Conservation (phyloP, 2,329 filamentous ascomycete species). For the Aureobasidium sp. region DNA sequence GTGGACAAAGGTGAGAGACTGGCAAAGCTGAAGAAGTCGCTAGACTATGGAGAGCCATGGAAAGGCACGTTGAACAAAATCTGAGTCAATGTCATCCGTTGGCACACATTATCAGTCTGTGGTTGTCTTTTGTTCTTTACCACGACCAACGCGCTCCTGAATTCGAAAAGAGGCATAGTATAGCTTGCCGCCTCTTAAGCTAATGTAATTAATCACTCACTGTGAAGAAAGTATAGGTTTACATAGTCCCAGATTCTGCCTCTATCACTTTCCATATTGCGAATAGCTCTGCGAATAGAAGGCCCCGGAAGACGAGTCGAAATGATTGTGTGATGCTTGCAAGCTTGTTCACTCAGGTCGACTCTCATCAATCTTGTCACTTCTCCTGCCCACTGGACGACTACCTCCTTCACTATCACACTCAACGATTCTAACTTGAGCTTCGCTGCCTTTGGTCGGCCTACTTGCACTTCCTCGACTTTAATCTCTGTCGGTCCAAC, state of each 20-base stretch:
- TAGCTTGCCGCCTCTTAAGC: not conserved
- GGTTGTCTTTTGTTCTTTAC: not conserved
- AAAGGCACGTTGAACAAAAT: not conserved
- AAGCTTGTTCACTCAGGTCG: not conserved
- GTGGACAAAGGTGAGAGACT: conserved; percentile 30
- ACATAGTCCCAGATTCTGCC: not conserved
- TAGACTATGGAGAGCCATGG: conserved; percentile 8
- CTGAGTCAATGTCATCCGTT: not conserved
- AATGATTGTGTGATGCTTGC: not conserved
- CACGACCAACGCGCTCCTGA: not conserved
- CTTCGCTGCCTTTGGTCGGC: not conserved
- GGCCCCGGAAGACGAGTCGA: not conserved
- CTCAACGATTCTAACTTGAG: not conserved
- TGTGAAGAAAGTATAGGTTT: not conserved
- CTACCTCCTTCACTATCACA: not conserved
- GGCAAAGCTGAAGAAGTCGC: conserved; percentile 20
- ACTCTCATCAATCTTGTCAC: not conserved
- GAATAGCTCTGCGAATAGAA: not conserved
- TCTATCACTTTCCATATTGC: not conserved
- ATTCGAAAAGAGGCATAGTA: not conserved
- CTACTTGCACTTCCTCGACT: not conserved
- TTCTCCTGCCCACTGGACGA: not conserved
- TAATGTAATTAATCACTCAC: not conserved
- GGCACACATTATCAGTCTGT: not conserved
- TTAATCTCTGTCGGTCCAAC: not conserved